phyloP scores from a whole-genome alignment of 2,329 filamentous ascomycete species.

The Neofusicoccum umdonicola region DNA sequence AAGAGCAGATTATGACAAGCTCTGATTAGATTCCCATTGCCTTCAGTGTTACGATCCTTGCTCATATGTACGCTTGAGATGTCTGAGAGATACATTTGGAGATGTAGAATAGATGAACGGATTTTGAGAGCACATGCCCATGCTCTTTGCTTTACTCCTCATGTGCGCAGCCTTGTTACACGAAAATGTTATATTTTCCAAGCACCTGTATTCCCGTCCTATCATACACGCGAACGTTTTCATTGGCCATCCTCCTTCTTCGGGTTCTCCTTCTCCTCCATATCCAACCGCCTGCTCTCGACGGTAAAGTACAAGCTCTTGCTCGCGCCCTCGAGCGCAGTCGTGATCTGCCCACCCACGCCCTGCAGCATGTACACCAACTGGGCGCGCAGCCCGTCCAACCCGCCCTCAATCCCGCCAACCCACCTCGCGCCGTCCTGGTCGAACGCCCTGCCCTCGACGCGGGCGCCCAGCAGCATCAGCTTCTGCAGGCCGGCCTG shows the following conservation, averaged over 20 bases:
- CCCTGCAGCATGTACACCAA: constrained; percentile 78
- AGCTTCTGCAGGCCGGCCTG: constrained; percentile 85
- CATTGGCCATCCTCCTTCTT: background rate
- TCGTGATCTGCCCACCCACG: constrained; percentile 73
- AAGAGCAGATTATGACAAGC: background rate
- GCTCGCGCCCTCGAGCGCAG: constrained; percentile 72
- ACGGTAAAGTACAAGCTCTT: constrained; percentile 85
- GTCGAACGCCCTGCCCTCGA: constrained; percentile 85
- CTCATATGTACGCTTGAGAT: background rate
- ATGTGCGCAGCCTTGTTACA: too few species aligned
- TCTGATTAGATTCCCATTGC: too few species aligned
- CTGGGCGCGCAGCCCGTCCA: constrained; percentile 77
- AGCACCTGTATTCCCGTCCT: background rate
- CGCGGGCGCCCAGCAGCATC: constrained; percentile 77
- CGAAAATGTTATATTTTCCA: too few species aligned
- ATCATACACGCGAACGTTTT: background rate
- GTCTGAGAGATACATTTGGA: background rate
- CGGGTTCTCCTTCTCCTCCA: constrained; percentile 68
- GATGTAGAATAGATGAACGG: background rate
- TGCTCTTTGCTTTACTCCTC: background rate
- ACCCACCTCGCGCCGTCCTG: constrained; percentile 67
- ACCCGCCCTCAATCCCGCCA: constrained; percentile 74
- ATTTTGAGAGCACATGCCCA: background rate
- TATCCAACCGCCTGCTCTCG: constrained; percentile 74
- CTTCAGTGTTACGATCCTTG: background rate